These are phyloP conservation scores for Rhododendron ovatum DNA, from an alignment of 148 eudicot genomes.

Conservation along the genomic window DNA sequence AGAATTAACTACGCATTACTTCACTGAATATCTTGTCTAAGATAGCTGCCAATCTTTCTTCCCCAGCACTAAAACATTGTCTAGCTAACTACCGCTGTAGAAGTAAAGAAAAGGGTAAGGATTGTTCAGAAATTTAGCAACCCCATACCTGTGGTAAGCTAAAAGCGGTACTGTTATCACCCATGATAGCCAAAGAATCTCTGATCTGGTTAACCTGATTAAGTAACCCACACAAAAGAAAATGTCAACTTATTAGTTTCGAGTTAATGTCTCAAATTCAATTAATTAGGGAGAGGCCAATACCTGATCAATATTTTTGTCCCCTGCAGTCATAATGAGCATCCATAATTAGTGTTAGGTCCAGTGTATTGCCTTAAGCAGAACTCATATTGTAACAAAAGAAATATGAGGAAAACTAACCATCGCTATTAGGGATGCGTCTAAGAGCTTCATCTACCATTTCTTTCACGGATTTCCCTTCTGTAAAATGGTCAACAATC, in stretches of 20 bases:
- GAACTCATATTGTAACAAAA: slow-evolving; percentile 3
- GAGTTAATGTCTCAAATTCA: neutral
- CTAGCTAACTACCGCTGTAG: neutral
- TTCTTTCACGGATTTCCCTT: slow-evolving; percentile 96
- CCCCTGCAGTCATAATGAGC: slow-evolving; percentile 50
- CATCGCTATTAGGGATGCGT: slow-evolving; percentile 69
- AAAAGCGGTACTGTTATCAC: slow-evolving; percentile 93
- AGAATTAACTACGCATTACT: neutral
- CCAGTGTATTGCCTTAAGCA: neutral
- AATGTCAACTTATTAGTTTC: neutral
- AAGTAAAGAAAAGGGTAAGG: neutral
- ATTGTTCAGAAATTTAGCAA: neutral
- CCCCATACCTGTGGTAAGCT: slow-evolving; percentile 87
- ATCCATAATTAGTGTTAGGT: slow-evolving; percentile 18
- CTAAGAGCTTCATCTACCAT: slow-evolving; percentile 92
- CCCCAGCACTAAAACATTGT: neutral
- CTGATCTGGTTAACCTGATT: slow-evolving; percentile 89
- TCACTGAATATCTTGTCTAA: neutral
- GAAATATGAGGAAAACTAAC: slow-evolving; percentile 39
- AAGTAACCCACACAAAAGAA: slow-evolving; percentile 1
- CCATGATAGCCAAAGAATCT: slow-evolving; percentile 91
- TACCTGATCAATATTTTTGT: slow-evolving; percentile 95
- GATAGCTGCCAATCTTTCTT: neutral
- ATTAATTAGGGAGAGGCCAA: neutral
- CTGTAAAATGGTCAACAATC: slow-evolving; percentile 32